phyloP scores from a whole-genome alignment of 1,284 basidiomycete genomes.

The Schizophyllum commune region DNA sequence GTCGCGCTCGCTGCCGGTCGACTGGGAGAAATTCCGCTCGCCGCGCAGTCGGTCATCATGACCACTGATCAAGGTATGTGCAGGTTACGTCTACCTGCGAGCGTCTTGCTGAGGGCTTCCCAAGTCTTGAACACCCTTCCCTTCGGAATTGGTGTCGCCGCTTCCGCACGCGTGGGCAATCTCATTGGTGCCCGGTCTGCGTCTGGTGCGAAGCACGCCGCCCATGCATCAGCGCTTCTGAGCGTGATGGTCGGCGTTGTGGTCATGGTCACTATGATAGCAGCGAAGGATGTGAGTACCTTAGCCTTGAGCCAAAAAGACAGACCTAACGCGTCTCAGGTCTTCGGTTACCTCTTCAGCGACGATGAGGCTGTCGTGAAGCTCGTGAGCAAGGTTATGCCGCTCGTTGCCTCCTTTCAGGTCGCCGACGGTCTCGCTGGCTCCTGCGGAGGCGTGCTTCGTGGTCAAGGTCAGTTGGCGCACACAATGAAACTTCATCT shows the following conservation, averaged over 20 bases:
- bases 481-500: neutral
- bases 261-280: constrained; percentile 55
- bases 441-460: constrained; percentile 63
- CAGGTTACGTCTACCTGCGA: neutral
- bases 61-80: constrained; percentile 68
- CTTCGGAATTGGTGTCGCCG: constrained; percentile 66
- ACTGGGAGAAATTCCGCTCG: constrained; percentile 57
- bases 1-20: constrained; percentile 71
- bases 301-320: neutral
- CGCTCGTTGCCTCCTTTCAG: constrained; percentile 75
- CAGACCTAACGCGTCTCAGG: constrained; percentile 21
- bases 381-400: constrained; percentile 67
- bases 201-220: constrained; percentile 46
- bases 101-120: neutral
- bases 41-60: constrained; percentile 75
- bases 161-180: constrained; percentile 68
- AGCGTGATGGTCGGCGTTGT: constrained; percentile 51
- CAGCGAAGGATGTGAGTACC: constrained; percentile 42
- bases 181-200: constrained; percentile 56
- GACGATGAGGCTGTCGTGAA: constrained; percentile 52
- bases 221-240: constrained; percentile 55
- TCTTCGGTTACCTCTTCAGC: constrained; percentile 65
- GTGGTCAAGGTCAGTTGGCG: constrained; percentile 46
- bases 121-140: constrained; percentile 62
- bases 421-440: constrained; percentile 69